Base-by-base conservation (phyloP, 371 early-diverging fungal species). In the Zancudomyces culisetae region DNA sequence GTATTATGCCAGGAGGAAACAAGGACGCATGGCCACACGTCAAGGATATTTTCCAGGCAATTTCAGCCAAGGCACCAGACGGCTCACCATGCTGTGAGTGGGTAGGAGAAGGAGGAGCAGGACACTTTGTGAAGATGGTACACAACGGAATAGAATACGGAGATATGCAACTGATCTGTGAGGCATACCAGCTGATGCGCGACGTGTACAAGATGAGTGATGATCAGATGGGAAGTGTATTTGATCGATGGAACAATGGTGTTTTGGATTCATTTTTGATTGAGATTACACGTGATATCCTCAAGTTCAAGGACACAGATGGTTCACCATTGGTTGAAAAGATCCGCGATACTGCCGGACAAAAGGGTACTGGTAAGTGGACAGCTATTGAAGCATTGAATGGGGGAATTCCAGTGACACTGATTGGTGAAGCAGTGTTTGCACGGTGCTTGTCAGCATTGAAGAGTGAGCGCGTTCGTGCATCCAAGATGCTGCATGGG, bases 141-240 rank as follows among this genome's bases (percentile, higher is more conserved):
- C 98, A 98, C 81, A 99, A 98, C 74, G 98, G 98, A 65, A 99
- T 99, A 61, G 98, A 99, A 70, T 99, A 99, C 69, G 98, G 96
- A 55, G 97, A 95, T 69, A 98, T 99, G 99, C 96, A 94, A 71
- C 78, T 99, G 72, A 87, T 98, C 57, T 80, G 85, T 60, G 98
- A 99, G 76, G 86, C 88, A 52, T 98, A 95, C 74, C 81, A 86
- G 55, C 74, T 96, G 62, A 69, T 97, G 72, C 82, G 82, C 70
- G 82, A 85, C 54, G 80, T 80, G 57, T 74, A 91, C 42, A 84
- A 81, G 45, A 62, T 86, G 52, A 55, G 66, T 52, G 72, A 85
- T 62, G 87, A 85, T 55, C 88, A 96, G 70, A 87, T 97, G 76
- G 79, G 81, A 42, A 75, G 77, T 43, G 76, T 85, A 39, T 90